Conservation (phyloP, 495 filamentous ascomycete species). For the Podospora comata region DNA sequence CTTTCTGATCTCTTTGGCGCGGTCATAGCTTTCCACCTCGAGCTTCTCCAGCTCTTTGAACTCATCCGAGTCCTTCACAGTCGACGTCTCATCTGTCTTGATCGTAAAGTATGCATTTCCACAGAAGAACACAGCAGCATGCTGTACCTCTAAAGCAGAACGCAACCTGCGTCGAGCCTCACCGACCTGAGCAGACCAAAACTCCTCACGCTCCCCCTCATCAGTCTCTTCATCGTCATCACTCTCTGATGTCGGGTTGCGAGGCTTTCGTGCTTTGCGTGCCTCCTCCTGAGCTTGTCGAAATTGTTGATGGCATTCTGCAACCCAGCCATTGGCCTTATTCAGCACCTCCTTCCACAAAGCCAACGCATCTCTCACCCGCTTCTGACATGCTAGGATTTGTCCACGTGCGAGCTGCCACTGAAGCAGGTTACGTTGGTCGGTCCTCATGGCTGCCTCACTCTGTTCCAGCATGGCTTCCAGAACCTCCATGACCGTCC, state of each 20-base stretch:
- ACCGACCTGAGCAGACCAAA: constrained; percentile 41
- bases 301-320: constrained; percentile 62
- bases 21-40: constrained; percentile 71
- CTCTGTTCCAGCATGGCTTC: constrained; percentile 86
- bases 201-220: constrained; percentile 25
- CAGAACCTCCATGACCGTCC: constrained; percentile 81
- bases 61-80: constrained; percentile 59
- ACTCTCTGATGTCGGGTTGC: constrained; percentile 30
- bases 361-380: constrained; percentile 54
- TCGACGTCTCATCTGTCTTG: constrained; percentile 63
- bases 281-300: constrained; percentile 49
- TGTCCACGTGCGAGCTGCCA: constrained; percentile 67
- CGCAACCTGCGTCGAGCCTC: constrained; percentile 66
- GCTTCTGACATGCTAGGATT: constrained; percentile 61
- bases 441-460: constrained; percentile 56
- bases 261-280: constrained; percentile 44
- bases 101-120: constrained; percentile 81
- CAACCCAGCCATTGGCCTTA: constrained; percentile 54
- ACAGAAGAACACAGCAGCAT: constrained; percentile 78
- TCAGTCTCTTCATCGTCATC: constrained; percentile 38
- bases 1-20: constrained; percentile 69
- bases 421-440: constrained; percentile 63
- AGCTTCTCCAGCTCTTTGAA: constrained; percentile 62
- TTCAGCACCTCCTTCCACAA: constrained; percentile 63
- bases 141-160: constrained; percentile 71